Evolutionary conservation across 176 grass and related monocot genomes (phyloP), one percentile per base, ranked within the genome.

Genomic region (Tillandsia leiboldiana): DNA sequence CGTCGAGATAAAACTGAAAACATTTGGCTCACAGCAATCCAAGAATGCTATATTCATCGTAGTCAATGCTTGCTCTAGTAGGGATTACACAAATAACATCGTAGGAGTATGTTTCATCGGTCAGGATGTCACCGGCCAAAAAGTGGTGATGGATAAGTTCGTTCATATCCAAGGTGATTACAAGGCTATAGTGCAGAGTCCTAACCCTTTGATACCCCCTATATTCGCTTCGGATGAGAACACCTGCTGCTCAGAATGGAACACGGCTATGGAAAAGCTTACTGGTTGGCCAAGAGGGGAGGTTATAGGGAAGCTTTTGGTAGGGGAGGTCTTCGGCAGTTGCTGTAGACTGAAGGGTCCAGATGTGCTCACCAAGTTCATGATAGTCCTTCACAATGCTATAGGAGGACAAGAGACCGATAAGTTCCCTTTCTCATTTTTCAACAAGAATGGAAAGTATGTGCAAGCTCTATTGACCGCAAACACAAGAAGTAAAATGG

Each of bases 151-250:
- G 94, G 94, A 99, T 84, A 99, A 99, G 87, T 99, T 99, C 53
- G 63, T 93, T 69, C 83, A 99, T 72, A 99, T 99, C 75, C 94
- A 99, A 99, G 89, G 94, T 62, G 94, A 93, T 71, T 99, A 99
- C 56, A 99, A 93, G 72, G 84, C 87, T 75, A 93, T 99, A 69
- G 79, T 99, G 62, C 94, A 99, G 63, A 99, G 81, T 68, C 94
- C 87, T 17, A 99, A 87, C 69, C 84, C 89, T 83, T 77, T 99
- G 53, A 99, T 99, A 78, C 94, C 94, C 20, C 94, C 94, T 24
- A 99, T 99, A 77, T 99, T 99, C 85, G 94, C 84, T 59, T 90
- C 89, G 12, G 94, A 99, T 84, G 94, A 99, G 79, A 93, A 99
- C 53, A 93, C 85, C 23, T 90, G 84, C 79, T 99, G 94, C 57